phyloP scores from a whole-genome alignment of 2,329 filamentous ascomycete species.

The Lithohypha guttulata region DNA sequence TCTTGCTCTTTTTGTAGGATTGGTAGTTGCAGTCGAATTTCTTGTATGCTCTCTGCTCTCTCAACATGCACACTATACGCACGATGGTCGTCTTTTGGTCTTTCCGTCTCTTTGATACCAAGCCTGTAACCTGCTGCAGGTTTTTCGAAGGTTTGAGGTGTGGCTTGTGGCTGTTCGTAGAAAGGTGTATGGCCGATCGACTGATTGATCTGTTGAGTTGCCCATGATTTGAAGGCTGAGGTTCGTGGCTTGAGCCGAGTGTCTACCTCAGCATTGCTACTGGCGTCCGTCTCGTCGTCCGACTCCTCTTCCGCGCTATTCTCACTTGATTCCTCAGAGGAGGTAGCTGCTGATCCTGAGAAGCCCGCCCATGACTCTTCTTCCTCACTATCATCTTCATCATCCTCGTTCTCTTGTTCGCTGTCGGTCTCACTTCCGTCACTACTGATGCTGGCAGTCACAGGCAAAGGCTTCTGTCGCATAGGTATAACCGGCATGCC shows the following conservation, averaged over 20 bases:
- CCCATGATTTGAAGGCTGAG: slow-evolving; percentile 89
- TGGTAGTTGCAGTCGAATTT: slow-evolving; percentile 66
- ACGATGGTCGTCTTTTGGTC: slow-evolving; percentile 27
- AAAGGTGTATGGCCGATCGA: slow-evolving; percentile 55
- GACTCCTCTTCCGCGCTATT: slow-evolving; percentile 9
- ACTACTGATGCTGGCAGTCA: no score
- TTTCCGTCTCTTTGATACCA: neutral
- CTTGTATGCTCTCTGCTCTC: slow-evolving; percentile 63
- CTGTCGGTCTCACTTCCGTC: slow-evolving; percentile 24
- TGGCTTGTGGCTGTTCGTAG: slow-evolving; percentile 21
- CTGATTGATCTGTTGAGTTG: slow-evolving; percentile 72
- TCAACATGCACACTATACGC: slow-evolving; percentile 64
- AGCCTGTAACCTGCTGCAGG: slow-evolving; percentile 5
- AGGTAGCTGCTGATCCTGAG: slow-evolving; percentile 26
- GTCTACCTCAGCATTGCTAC: slow-evolving; percentile 29
- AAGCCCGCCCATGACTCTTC: slow-evolving; percentile 36
- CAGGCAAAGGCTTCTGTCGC: no score
- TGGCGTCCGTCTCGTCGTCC: slow-evolving; percentile 24
- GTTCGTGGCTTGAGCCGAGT: slow-evolving; percentile 35
- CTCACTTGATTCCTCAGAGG: slow-evolving; percentile 33
- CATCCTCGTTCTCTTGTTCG: slow-evolving; percentile 1
- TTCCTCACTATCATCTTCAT: neutral
- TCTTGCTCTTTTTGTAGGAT: slow-evolving; percentile 92
- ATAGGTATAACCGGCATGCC: slow-evolving; percentile 68
- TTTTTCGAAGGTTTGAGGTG: slow-evolving; percentile 2